Percentiles rank a stretch among this genome's conserved stretches.
Evolutionary conservation across 2,329 filamentous ascomycete species (phyloP).

Genomic region (Didymella keratinophila): DNA sequence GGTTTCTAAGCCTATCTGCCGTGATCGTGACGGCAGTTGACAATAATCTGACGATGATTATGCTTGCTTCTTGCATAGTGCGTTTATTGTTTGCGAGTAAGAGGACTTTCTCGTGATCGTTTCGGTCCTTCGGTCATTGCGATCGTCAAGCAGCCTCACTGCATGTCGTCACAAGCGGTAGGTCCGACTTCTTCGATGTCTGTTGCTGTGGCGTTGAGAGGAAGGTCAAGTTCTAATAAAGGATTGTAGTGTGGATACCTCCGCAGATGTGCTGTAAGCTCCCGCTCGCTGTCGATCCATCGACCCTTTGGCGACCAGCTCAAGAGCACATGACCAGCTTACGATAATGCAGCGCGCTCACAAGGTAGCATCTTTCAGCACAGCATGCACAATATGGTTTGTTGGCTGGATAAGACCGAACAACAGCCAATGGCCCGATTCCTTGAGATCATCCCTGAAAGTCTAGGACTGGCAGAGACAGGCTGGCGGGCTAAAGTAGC

Average conservation of each 20-base stretch:
- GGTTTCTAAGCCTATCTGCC: neutral
- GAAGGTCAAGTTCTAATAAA: neutral
- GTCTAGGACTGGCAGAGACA: neutral
- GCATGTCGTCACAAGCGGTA: neutral
- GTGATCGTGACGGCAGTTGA: neutral
- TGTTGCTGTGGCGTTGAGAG: conserved; percentile 4
- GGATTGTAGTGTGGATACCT: conserved; percentile 6
- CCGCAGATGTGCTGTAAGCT: conserved; percentile 14
- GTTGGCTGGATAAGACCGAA: conserved; percentile 9
- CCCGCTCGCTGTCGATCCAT: conserved; percentile 18
- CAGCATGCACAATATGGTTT: neutral
- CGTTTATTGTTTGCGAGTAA: neutral
- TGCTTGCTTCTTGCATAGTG: conserved; percentile 9
- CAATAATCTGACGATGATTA: neutral
- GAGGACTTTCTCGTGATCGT: neutral
- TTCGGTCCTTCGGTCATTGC: conserved; percentile 13
- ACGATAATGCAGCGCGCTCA: neutral
- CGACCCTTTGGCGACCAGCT: neutral
- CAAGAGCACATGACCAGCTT: conserved; percentile 1
- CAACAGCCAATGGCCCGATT: conserved; percentile 11
- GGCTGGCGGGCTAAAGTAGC: conserved; percentile 1
- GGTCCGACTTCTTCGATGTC: neutral
- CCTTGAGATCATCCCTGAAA: neutral
- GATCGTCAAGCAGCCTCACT: conserved; percentile 18
- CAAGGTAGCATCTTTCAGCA: neutral